Evolutionary conservation across 192 early-diverging fungal genomes (phyloP), one percentile per base, ranked within the genome.

Genomic region (Coemansia biformis): DNA sequence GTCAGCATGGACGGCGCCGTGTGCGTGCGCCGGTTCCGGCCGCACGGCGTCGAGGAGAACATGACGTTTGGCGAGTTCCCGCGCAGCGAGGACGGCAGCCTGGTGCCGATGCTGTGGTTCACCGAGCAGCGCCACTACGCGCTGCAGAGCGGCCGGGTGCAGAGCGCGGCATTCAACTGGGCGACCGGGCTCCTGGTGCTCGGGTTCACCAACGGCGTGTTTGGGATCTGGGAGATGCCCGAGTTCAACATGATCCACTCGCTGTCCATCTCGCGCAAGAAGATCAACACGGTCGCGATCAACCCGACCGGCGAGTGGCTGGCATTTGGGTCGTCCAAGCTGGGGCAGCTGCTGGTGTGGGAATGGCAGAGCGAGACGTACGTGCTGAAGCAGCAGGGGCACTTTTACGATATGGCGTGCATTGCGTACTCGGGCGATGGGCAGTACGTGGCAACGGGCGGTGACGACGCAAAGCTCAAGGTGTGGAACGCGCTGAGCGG

Each of bases 311-410:
- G 95, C 39, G 97, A 99, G 66, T 99, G 97, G 97, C 72, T 99
- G 23, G 94, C 91, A 1, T 91, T 99, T 71, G 97, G 93, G 19
- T 90, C 84, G 30, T 80, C 90, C 18, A 80, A 79, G 54, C 79
- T 97, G 10, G 93, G 93, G 6, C 97, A 99, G 75, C 83, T 99
- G 35, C 70, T 98, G 29, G 93, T 99, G 12, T 99, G 97, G 97
- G 97, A 99, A 66, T 99, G 97, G 97, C 90, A 96, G 73, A 96
- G 92, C 38, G 97, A 99, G 60, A 89, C 95, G 1, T 98, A 99
- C 57, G 88, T 99, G 32, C 77, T 99, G 37, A 99, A 98, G 66
- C 97, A 99, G 68, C 97, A 99, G 69, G 97, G 95, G 8, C 97
- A 99, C 50, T 87, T 83, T 36, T 89, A 93, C 75, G 91, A 92